These are phyloP conservation scores for Diplotaxis tenuifolia DNA, from an alignment of 345 rosid species.

Conservation along the genomic window DNA sequence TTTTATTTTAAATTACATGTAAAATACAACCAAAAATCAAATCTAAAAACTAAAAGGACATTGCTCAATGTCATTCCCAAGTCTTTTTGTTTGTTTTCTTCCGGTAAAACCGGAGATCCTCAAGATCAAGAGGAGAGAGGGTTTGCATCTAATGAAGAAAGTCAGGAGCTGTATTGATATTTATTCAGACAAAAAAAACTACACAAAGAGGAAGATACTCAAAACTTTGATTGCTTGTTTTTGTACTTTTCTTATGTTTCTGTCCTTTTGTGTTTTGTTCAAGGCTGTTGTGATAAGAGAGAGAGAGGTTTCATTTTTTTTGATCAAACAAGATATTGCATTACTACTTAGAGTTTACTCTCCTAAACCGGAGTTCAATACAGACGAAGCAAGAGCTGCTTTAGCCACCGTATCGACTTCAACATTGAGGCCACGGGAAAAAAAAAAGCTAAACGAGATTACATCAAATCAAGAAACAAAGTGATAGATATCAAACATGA, in stretches of 20 bases:
- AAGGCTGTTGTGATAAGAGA: slow-evolving; percentile 31
- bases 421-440: no score
- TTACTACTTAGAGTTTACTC: no score
- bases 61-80: slow-evolving; percentile 2
- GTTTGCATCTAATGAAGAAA: slow-evolving; percentile 26
- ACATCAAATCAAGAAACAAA: no score
- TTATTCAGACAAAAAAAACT: slow-evolving; percentile 30
- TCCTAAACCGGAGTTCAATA: no score
- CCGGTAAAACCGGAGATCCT: neutral
- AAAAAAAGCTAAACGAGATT: no score
- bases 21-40: no score
- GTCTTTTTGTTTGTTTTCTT: neutral
- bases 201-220: slow-evolving; percentile 25
- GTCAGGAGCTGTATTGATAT: slow-evolving; percentile 13
- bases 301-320: neutral
- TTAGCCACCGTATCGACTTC: no score
- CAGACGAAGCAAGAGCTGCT: no score
- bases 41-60: no score
- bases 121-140: neutral
- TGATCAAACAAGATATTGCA: no score
- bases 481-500: no score
- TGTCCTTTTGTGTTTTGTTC: slow-evolving; percentile 12
- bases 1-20: no score
- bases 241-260: slow-evolving; percentile 19
- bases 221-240: slow-evolving; percentile 30